Base-by-base conservation (phyloP, 441 rosid species). In the Erodium trifolium region DNA sequence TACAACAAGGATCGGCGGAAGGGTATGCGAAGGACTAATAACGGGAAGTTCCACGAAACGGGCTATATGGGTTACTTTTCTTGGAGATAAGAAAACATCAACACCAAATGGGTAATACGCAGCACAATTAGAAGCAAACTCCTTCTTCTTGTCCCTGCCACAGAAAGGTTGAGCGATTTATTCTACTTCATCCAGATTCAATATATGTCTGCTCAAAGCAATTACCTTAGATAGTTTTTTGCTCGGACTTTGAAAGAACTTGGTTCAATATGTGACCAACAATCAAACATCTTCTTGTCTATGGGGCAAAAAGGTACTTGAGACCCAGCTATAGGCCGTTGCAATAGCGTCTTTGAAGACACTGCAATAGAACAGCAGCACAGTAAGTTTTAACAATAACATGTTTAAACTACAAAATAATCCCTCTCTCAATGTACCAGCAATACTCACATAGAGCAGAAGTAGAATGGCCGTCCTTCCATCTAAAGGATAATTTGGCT, bases 101-200 rank as follows among this genome's bases (percentile, higher is more conserved):
- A 90, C 92, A 12, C 98, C 98, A 74, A 90, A 83, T 63, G 98
- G 98, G 81, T 86, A 82, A 80, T 92, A 92, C 47, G 95, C 95
- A 66, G 95, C 90, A 76, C 77, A 75, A 72, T 75, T 86, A 39
- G 85, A 66, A 43, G 93, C 98, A 79, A 78, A 73, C 5, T 88
- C 95, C 81, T 92, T 90, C 86, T 82, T 90, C 86, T 87, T 92
- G 71, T 92, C 98, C 89, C 93, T 91, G 75, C 73, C 68, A 82
- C 59, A 72, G 14, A 64, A 60, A 13, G 29, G 45, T 41, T 41
- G 9, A 35, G 41, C 2, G n/a, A n/a, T n/a, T n/a, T n/a, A 31
- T 31, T 31, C 34, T 31, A 31, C 34, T 31, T 31, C 1, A 31
- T 31, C 34, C 34, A 31, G 34, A 31, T 3, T 31, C 34, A 31